Base-by-base conservation (phyloP, 2,329 filamentous ascomycete species). In the Nemania abortiva region DNA sequence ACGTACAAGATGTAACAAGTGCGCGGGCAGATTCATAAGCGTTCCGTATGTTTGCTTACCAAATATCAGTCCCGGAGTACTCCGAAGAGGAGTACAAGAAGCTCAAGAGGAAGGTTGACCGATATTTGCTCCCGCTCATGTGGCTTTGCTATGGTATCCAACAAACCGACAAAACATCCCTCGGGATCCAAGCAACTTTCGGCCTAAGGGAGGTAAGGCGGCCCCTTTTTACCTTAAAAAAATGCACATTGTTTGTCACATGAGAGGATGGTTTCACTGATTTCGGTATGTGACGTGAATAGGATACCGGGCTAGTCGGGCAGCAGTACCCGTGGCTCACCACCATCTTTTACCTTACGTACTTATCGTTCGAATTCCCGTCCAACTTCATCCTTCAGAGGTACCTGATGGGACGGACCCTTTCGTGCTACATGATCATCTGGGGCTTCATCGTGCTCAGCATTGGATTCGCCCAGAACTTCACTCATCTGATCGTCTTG, bases 111-210 rank as follows among this genome's bases (percentile, higher is more conserved):
- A 85, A 85, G 70, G 79, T 83, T 20, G 83, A 85, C 69, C 77
- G 77, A n/a, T 84, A 81, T 66, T 75, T 85, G 18, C 77, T 85
- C 0, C 83, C 83, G 1, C 72, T 85, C 50, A 85, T 85, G 83
- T 85, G 81, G 79, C 74, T 81, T 7, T 84, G 83, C 70, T 85
- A 85, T 66, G 84, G 84, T 42, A 82, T 85, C 57, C 84, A 86
- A 69, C 84, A 85, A 71, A 81, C 79, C 0, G 83, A 85, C 74
- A 85, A 85, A 73, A 85, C 82, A 1, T 80, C 81, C 0, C 75
- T 82, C 18, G 76, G 80, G 22, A 79, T 76, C 0, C 81, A 82
- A 58, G 81, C 81, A 18, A 81, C 77, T 0, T 82, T 82, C 55
- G 81, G 81, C 6, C 74, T 82, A 3, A 67, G 76, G 45, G 73